Evolutionary conservation across 139 green algal genomes (phyloP).

Genomic region (Coelastrella sp.): DNA sequence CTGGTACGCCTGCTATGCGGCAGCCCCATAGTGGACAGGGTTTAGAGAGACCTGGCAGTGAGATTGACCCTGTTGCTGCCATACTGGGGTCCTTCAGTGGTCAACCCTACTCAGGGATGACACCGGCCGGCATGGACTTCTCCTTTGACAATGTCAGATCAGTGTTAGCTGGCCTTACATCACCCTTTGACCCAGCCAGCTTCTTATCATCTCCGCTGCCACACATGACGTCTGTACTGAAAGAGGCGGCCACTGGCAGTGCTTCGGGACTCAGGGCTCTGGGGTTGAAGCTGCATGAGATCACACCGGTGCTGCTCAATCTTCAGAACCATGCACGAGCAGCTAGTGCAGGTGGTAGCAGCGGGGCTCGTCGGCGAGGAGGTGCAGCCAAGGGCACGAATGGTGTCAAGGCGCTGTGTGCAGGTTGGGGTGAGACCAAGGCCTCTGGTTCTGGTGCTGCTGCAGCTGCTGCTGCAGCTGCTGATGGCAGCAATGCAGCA

Average conservation of each 20-base stretch:
- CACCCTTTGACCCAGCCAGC: background rate
- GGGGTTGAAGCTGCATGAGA: background rate
- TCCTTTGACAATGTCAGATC: background rate
- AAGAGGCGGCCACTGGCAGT: background rate
- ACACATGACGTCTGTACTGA: background rate
- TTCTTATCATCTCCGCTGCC: conserved; percentile 32
- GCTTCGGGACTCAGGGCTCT: background rate
- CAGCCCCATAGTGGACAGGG: background rate
- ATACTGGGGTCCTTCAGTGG: background rate
- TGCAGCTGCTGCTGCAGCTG: conserved; percentile 17
- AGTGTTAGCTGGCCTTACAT: background rate
- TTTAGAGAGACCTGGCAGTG: background rate
- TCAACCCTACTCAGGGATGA: background rate
- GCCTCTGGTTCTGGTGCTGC: conserved; percentile 1
- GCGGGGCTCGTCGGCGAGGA: background rate
- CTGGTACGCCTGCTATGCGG: background rate
- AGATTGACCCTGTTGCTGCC: background rate
- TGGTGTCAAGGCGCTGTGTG: conserved; percentile 12
- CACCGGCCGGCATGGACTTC: conserved; percentile 11
- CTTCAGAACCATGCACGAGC: background rate
- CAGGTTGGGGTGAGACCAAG: background rate
- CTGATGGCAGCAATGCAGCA: background rate
- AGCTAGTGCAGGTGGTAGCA: background rate
- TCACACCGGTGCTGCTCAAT: conserved; percentile 31
- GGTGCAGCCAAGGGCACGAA: background rate